Evolutionary conservation across 352 stramenopile species (phyloP), one percentile per base, ranked within the genome.

Genomic region (Phytopythium kandeliae): DNA sequence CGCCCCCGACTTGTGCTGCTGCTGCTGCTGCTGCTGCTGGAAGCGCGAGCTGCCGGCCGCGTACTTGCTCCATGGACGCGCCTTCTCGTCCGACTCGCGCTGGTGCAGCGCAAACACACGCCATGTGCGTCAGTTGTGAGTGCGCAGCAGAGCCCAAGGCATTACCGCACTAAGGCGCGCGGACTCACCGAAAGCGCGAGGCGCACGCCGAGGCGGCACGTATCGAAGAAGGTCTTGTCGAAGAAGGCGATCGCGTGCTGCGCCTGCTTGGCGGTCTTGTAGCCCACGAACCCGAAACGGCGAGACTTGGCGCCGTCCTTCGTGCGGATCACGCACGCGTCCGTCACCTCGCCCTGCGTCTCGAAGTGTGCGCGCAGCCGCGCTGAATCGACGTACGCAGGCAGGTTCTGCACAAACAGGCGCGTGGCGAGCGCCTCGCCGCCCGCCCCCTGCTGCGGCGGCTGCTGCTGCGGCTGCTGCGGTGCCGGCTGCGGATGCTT

Each of bases 161-260:
- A n/a, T n/a, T n/a, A n/a, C n/a, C n/a, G n/a, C 41, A 28, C 19
- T 10, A 47, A 31, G 0, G 4, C 16, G 38, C 30, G 35, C 22
- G 11, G 35, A 42, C 63, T 48, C 67, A 88, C 76, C 57, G 74
- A 62, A 35, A 89, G 57, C 17, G 90, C 90, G 25, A 93, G 74
- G 51, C 84, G 74, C 60, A 98, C 88, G 37, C 77, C 82, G 28
- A 97, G 68, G 35, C 68, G 78, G 54, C 76, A 89, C 31, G 89
- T 97, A 58, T 97, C 86, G 15, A 98, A 70, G 71, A 97, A 98
- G 41, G 88, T 84, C 50, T 87, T 74, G 51, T 93, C 66, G 58
- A 91, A 93, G 50, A 90, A 93, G 21, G 61, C 66, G 21, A 63
- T 67, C 33, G 82, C 79, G 19, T 70, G 55, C 40, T 71, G 55